phyloP scores from a whole-genome alignment of 768 basidiomycete species.

The Lenzites betulinus region DNA sequence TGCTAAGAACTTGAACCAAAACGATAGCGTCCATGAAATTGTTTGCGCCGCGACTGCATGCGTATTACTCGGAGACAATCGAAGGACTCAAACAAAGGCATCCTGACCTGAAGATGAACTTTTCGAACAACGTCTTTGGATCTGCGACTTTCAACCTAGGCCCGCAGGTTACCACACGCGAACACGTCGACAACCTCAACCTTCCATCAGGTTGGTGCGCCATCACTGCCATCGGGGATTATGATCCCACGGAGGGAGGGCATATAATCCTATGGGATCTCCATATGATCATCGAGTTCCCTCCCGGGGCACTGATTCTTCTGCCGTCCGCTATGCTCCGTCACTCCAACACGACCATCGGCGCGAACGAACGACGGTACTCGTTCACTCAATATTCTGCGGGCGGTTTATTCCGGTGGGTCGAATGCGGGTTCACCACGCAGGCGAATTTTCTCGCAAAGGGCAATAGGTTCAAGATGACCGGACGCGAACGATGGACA shows the following conservation, averaged over 20 bases:
- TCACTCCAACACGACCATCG: slow-evolving; percentile 20
- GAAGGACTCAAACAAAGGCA: background rate
- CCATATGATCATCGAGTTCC: slow-evolving; percentile 30
- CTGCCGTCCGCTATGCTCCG: slow-evolving; percentile 22
- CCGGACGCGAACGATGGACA: too few relatives aligned
- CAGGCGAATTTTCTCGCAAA: background rate
- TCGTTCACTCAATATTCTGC: slow-evolving; percentile 34
- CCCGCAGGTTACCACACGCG: slow-evolving; percentile 1
- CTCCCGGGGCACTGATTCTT: slow-evolving; percentile 27
- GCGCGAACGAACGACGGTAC: slow-evolving; percentile 19
- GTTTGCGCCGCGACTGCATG: too few relatives aligned
- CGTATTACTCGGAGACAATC: too few relatives aligned
- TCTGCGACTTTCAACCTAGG: slow-evolving; percentile 36
- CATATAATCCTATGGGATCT: slow-evolving; percentile 36
- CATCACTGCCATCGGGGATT: slow-evolving; percentile 33
- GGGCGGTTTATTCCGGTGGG: slow-evolving; percentile 30
- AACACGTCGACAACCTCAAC: slow-evolving; percentile 35
- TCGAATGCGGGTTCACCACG: slow-evolving; percentile 24
- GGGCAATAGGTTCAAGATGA: too few relatives aligned
- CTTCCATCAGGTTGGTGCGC: slow-evolving; percentile 36
- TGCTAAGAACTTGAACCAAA: background rate
- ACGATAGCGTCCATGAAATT: background rate
- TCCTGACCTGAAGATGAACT: slow-evolving; percentile 13
- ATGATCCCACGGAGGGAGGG: slow-evolving; percentile 32
- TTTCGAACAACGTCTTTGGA: slow-evolving; percentile 32